Evolutionary conservation across 2,329 filamentous ascomycete species (phyloP).

Genomic region (Paracorniculantispora psalliotae): DNA sequence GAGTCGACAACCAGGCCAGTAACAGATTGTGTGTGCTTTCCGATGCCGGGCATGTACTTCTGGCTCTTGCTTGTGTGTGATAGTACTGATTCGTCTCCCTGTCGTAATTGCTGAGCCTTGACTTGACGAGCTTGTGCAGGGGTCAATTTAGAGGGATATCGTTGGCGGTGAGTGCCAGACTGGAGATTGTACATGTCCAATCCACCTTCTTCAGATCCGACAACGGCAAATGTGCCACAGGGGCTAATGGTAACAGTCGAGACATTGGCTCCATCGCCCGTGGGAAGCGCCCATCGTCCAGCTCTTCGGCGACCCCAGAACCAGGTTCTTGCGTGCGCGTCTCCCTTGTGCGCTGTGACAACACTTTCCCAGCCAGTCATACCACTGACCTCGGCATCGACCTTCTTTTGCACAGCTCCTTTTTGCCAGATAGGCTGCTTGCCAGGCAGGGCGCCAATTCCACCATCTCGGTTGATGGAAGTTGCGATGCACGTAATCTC

Average conservation of each 20-base stretch:
- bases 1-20: slow-evolving; percentile 85
- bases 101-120: slow-evolving; percentile 58
- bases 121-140: slow-evolving; percentile 73
- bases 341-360: slow-evolving; percentile 83
- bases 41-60: slow-evolving; percentile 48
- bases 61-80: slow-evolving; percentile 42
- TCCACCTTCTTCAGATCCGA: slow-evolving; percentile 77
- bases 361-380: slow-evolving; percentile 96
- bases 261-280: slow-evolving; percentile 76
- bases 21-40: slow-evolving; percentile 74
- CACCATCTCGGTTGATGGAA: slow-evolving; percentile 89
- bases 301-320: slow-evolving; percentile 95
- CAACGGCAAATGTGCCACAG: slow-evolving; percentile 88
- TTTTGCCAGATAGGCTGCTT: slow-evolving; percentile 82
- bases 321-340: slow-evolving; percentile 86
- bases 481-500: slow-evolving; percentile 89
- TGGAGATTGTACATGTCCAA: slow-evolving; percentile 97
- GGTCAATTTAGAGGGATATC: slow-evolving; percentile 76
- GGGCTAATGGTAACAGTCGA: slow-evolving; percentile 82
- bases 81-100: slow-evolving; percentile 53
- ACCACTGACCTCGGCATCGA: slow-evolving; percentile 66
- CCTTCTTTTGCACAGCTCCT: slow-evolving; percentile 56
- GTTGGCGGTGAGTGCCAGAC: slow-evolving; percentile 81
- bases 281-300: slow-evolving; percentile 88
- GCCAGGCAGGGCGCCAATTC: slow-evolving; percentile 78